Evolutionary conservation across 75 land plant genomes (phyloP).

Genomic region (Sequoiadendron giganteum): DNA sequence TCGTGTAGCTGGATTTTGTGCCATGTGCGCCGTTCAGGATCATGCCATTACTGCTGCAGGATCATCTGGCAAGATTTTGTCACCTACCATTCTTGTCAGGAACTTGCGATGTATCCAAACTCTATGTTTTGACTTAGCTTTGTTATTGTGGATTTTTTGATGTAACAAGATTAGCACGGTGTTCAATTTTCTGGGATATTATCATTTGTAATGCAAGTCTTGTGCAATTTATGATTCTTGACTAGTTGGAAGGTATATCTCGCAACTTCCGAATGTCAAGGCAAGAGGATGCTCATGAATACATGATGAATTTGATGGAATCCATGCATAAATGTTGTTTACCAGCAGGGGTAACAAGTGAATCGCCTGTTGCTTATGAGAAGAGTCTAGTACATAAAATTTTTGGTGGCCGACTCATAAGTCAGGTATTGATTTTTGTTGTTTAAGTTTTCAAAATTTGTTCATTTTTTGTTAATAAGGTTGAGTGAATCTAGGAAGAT

Average conservation of each 20-base stretch:
- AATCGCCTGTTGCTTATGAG: constrained; percentile 66
- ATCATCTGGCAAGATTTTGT: constrained; percentile 61
- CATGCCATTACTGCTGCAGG: constrained; percentile 50
- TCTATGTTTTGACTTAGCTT: neutral
- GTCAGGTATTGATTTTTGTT: constrained; percentile 61
- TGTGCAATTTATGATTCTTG: constrained; percentile 25
- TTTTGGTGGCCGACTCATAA: constrained; percentile 89
- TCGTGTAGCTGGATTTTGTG: constrained; percentile 41
- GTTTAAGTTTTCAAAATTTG: neutral
- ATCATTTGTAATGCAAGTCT: neutral
- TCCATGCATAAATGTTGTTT: constrained; percentile 90
- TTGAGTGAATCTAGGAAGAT: neutral
- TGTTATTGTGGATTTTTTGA: neutral
- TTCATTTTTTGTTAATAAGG: neutral
- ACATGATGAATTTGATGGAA: constrained; percentile 85
- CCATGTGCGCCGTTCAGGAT: constrained; percentile 45
- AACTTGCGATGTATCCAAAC: constrained; percentile 53
- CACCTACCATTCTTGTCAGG: constrained; percentile 63
- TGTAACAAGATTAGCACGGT: neutral
- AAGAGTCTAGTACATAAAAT: constrained; percentile 82
- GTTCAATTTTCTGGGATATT: neutral
- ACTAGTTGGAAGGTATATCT: constrained; percentile 60
- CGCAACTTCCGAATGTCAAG: constrained; percentile 62
- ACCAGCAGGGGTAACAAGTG: constrained; percentile 60
- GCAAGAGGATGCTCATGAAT: constrained; percentile 98